Conservation (phyloP, 495 filamentous ascomycete genomes). For the Jackrogersella minutella region DNA sequence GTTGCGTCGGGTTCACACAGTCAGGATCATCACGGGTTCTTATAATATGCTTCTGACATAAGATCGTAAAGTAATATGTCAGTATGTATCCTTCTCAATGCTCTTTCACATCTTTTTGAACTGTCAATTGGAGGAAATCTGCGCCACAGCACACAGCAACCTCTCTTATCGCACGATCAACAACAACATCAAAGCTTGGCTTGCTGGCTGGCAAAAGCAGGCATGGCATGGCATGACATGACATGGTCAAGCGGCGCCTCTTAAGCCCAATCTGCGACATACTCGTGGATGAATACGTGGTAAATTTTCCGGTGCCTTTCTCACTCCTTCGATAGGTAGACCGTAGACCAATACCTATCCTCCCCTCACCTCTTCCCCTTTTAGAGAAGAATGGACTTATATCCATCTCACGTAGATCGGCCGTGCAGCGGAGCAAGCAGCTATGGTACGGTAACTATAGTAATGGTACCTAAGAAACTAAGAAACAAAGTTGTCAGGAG, state of each 20-base stretch:
- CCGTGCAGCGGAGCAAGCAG: neutral
- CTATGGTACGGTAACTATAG: neutral
- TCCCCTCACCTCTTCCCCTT: slow-evolving; percentile 13
- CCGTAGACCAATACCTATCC: too few relatives aligned
- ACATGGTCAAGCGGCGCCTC: neutral
- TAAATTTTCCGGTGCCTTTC: slow-evolving; percentile 1
- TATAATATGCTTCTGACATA: neutral
- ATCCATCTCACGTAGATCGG: neutral
- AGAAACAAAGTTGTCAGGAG: slow-evolving; percentile 18
- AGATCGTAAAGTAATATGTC: neutral
- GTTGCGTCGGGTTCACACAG: slow-evolving; percentile 21
- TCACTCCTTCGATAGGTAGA: slow-evolving; percentile 1
- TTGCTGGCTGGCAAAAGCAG: neutral
- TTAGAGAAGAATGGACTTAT: neutral
- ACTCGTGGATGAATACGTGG: slow-evolving; percentile 15
- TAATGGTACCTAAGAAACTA: neutral
- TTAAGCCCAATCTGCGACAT: slow-evolving; percentile 6
- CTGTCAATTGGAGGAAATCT: neutral
- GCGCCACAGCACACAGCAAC: neutral
- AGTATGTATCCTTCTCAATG: neutral
- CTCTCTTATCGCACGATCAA: slow-evolving; percentile 14
- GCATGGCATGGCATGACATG: slow-evolving; percentile 2
- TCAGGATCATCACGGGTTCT: neutral
- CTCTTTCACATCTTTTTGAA: neutral
- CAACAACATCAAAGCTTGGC: neutral